Evolutionary conservation across 2,329 filamentous ascomycete species (phyloP), one percentile per base, ranked within the genome.

Genomic region (Talaromyces funiculosus): DNA sequence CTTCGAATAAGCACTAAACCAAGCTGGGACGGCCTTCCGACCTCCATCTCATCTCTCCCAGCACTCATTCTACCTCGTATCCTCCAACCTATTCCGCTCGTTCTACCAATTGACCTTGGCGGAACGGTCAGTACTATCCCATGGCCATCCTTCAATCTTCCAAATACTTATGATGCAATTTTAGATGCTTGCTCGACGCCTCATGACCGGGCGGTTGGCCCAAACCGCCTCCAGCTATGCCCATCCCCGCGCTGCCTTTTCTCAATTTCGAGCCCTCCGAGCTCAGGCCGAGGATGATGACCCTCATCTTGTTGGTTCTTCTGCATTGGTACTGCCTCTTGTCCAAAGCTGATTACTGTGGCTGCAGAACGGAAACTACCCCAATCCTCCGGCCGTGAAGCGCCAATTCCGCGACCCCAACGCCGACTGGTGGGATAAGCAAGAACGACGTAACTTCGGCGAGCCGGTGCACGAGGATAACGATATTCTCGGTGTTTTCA

Each of bases 391-490:
- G 47, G 69, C 82, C 59, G 80, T 93, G 77, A 97, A 96, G 83
- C 89, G 93, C 68, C 88, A 92, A 76, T 90, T 91, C 80, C 90
- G 94, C 74, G 94, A 97, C 76, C 94, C 95, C 37, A 85, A 97
- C 75, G 93, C 78, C 72, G 87, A 90, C 73, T 99, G 92, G 91
- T 97, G 92, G 90, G 93, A 99, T 78, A 89, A 92, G 77, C 94
- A 99, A 80, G 94, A 97, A 77, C 88, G 92, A 74, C 86, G 94
- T 71, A 97, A 99, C 83, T 97, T 90, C 74, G 92, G 92, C 77
- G 95, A 99, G 78, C 90, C 93, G 12, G 86, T 96, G 57, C 93
- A 99, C 77, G 95, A 99, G 78, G 94, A 99, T 76, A 89, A 97
- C 77, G 95, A 99, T 75, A 83, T 92, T 61, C 82, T 97, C 61